Base-by-base conservation (phyloP, 129 eudicot species). In the Flaveria bidentis region DNA sequence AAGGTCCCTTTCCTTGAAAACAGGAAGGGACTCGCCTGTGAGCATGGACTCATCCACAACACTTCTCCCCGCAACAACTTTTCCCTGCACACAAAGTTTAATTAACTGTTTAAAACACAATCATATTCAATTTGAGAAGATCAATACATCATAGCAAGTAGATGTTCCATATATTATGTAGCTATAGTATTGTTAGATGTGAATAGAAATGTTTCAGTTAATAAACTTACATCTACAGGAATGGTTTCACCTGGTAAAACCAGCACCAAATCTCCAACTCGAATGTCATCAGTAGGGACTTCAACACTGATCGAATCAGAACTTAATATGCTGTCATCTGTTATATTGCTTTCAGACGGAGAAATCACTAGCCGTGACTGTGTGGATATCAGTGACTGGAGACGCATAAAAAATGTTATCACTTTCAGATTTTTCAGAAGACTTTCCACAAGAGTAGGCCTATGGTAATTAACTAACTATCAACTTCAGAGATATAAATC, bases 11-110 rank as follows among this genome's bases (percentile, higher is more conserved):
- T 90, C 96, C 83, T 93, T 93, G 65, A 93, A 93, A 33, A 90
- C 96, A 69, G 98, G 98, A 69, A 93, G 90, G 55, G 96, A 90
- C 83, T 93, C 98, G 46, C 98, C 96, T 52, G 96, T 88, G 79
- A 93, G 96, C 98, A 93, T 93, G 82, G 98, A 90, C 81, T 93
- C 96, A 60, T 93, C 98, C 77, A 93, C 98, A 60, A 93, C 96
- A 82, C 98, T 93, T 84, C 96, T 85, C 69, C 98, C 98, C 75
- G 96, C 94, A 76, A 90, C 78, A 74, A 92, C 90, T 85, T 61
- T 86, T 25, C 98, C 98, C 98, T 92, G 88, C 65, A 68, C 57
- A 60, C 66, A 81, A 69, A 69, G 70, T 30, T 63, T n/a, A 56
- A 61, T 18, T 46, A 44, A 45, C 30, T 18, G 39, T 65, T 61